These are phyloP conservation scores for Aureobasidium subglaciale DNA, from an alignment of 2,329 filamentous ascomycete genomes.

Conservation along the genomic window DNA sequence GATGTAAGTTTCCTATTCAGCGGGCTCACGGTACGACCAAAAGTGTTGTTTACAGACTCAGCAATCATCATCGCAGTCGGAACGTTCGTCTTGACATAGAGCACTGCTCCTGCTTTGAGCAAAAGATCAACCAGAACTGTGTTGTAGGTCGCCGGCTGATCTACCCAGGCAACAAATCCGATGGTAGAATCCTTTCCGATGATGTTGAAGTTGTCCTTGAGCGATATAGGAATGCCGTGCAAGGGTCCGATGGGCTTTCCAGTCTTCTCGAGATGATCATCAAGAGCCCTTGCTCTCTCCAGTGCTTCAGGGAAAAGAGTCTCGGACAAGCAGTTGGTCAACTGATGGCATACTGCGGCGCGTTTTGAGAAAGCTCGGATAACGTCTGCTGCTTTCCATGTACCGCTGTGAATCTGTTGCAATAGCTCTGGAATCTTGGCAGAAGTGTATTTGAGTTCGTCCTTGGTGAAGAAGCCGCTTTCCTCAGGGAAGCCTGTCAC, in stretches of 20 bases:
- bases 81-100: slow-evolving; percentile 66
- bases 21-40: slow-evolving; percentile 55
- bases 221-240: slow-evolving; percentile 58
- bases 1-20: slow-evolving; percentile 51
- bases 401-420: slow-evolving; percentile 31
- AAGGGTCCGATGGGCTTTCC: slow-evolving; percentile 52
- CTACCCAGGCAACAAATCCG: slow-evolving; percentile 57
- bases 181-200: slow-evolving; percentile 53
- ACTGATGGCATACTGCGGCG: slow-evolving; percentile 48
- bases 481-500: slow-evolving; percentile 48
- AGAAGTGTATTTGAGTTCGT: slow-evolving; percentile 46
- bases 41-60: slow-evolving; percentile 59
- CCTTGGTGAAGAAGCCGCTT: slow-evolving; percentile 53
- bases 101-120: slow-evolving; percentile 53
- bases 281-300: slow-evolving; percentile 44
- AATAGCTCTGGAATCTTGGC: slow-evolving; percentile 36
- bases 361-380: slow-evolving; percentile 49
- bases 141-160: slow-evolving; percentile 50
- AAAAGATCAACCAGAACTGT: slow-evolving; percentile 53
- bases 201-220: slow-evolving; percentile 67
- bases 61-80: slow-evolving; percentile 62
- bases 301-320: slow-evolving; percentile 50
- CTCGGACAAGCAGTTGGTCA: slow-evolving; percentile 55
- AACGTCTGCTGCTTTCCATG: slow-evolving; percentile 47
- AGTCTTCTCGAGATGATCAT: slow-evolving; percentile 42